Evolutionary conservation across 2,329 filamentous ascomycete species (phyloP), one percentile per base, ranked within the genome.

Genomic region (Leptographium flavum): DNA sequence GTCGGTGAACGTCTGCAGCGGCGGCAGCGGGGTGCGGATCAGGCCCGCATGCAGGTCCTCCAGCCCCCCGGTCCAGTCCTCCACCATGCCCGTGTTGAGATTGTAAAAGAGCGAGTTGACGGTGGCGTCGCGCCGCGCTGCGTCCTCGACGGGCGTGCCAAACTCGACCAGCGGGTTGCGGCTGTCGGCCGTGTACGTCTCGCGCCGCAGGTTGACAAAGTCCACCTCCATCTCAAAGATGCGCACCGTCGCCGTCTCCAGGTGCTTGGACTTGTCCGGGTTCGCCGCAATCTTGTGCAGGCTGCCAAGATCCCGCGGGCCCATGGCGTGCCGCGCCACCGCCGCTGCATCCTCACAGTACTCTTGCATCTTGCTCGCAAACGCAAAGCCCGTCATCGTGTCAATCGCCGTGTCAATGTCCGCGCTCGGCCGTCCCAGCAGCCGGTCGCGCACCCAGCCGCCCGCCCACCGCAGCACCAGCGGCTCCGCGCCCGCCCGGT

Each of bases 91-190:
- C 1, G 81, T 87, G 56, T 88, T 79, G 33, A 98, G 67, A 55
- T 96, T 96, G 68, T 92, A 96, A 64, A 96, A 96, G 50, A 98
- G 75, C 22, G 92, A 87, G 59, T 98, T 98, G 49, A 96, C 79
- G 0, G 87, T 95, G 21, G 90, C 88, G 67, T 98, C 90, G 40
- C 90, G 79, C 21, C 90, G 79, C 53, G 87, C 60, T 2, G 90
- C 90, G 62, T 98, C 90, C 61, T 98, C 87, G 58, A 84, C 74
- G 1, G 90, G 81, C 0, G 87, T 94, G 5, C 90, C 92, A 61
- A 95, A 95, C 59, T 94, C 87, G 73, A 96, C 83, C 54, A 86
- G 73, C 1, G 90, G 90, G 55, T 93, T 94, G 31, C 92, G 78
- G 57, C 85, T 94, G 48, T 92, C 79, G n/a, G 86, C 81, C 1